Percentiles rank a stretch among this genome's conserved stretches.
Conservation (phyloP, 305 asterid genomes). For the Fraxinus latifolia region DNA sequence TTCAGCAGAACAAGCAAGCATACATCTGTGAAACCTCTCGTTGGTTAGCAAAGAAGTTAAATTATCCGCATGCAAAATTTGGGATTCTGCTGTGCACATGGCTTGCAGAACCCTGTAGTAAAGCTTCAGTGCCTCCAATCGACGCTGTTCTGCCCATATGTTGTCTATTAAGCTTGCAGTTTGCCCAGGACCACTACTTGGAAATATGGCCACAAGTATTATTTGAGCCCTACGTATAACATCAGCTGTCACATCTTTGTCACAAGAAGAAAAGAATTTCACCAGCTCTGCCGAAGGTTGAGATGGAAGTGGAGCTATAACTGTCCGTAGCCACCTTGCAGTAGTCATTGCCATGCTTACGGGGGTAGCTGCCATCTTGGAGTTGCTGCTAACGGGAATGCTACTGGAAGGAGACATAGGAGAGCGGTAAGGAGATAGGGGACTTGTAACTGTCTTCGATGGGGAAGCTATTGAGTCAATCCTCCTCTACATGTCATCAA, state of each 20-base stretch:
- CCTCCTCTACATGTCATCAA: constrained; percentile 57
- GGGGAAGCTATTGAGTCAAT: constrained; percentile 72
- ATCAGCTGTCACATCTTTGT: constrained; percentile 76
- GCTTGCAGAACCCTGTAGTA: constrained; percentile 89
- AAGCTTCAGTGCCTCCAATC: constrained; percentile 85
- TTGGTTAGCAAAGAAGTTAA: constrained; percentile 84
- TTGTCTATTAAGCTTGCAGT: constrained; percentile 84
- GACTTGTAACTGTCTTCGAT: constrained; percentile 70
- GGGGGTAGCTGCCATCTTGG: constrained; percentile 75
- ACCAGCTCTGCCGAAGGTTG: constrained; percentile 83
- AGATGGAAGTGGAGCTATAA: constrained; percentile 82
- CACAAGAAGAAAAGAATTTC: constrained; percentile 75
- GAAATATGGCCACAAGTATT: constrained; percentile 93
- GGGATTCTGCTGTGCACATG: constrained; percentile 90
- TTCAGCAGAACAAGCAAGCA: constrained; percentile 99
- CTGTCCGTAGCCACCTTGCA: constrained; percentile 90
- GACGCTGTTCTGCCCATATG: constrained; percentile 94
- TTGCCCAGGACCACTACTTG: constrained; percentile 81
- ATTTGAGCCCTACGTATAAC: constrained; percentile 83
- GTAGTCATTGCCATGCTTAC: constrained; percentile 99
- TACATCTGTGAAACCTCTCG: constrained; percentile 97
- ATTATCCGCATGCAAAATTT: constrained; percentile 68
- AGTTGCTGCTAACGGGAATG: constrained; percentile 41
- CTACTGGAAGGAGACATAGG: constrained; percentile 52
- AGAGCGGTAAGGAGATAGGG: constrained; percentile 72